phyloP scores from a whole-genome alignment of 2,329 filamentous ascomycete species.

The Ceratocystis alfenasii region DNA sequence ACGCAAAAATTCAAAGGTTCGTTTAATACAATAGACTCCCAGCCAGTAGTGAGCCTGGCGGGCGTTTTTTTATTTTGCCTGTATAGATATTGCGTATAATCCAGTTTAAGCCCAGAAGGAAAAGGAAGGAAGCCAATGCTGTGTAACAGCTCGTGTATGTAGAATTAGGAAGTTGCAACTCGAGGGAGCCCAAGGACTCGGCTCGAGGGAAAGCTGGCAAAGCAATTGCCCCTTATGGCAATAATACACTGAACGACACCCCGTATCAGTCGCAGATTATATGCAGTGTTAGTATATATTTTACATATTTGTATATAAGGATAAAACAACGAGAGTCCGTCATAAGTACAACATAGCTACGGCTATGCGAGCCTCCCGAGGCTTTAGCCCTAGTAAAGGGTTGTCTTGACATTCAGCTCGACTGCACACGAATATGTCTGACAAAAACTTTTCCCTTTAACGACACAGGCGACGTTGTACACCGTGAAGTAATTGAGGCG shows the following conservation, averaged over 20 bases:
- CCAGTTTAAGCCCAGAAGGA: background rate
- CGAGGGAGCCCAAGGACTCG: slow-evolving; percentile 1
- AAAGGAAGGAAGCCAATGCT: background rate
- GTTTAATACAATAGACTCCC: too few species aligned
- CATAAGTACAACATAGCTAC: background rate
- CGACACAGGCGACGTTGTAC: background rate
- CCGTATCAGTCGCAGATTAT: background rate
- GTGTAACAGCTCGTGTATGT: slow-evolving; percentile 7
- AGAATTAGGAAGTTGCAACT: background rate
- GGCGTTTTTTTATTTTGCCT: too few species aligned
- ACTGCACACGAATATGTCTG: background rate
- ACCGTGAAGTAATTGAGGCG: background rate
- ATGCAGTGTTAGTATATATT: background rate
- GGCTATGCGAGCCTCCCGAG: background rate
- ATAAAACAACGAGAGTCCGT: too few species aligned
- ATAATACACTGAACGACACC: background rate
- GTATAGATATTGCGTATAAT: background rate
- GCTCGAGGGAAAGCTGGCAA: background rate
- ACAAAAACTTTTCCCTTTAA: background rate
- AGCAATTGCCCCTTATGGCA: background rate
- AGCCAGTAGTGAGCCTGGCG: too few species aligned
- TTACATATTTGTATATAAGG: background rate
- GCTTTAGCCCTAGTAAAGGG: background rate
- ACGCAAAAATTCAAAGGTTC: too few species aligned
- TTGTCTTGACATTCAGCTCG: background rate